These are phyloP conservation scores for Gracilaria gracilis DNA, from an alignment of 23 red algal species.

Conservation along the genomic window DNA sequence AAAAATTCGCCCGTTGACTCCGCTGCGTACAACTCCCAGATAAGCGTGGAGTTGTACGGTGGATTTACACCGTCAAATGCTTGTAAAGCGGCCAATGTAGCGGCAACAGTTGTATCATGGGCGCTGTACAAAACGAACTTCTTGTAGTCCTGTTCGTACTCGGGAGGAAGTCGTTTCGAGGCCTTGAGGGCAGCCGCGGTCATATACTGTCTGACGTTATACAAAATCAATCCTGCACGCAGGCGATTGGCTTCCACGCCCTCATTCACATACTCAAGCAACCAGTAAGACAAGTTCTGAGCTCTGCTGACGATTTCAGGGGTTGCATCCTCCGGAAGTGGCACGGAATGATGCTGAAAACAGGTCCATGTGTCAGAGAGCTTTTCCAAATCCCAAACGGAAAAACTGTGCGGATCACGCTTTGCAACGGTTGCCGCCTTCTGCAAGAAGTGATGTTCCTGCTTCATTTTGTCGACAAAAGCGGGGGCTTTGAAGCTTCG, in stretches of 20 bases:
- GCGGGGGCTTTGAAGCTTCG: background rate
- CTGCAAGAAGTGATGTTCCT: conserved; percentile 46
- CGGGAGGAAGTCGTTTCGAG: background rate
- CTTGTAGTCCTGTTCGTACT: background rate
- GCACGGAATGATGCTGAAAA: conserved; percentile 60
- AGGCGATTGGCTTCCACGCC: conserved; percentile 47
- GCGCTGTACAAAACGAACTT: conserved; percentile 85
- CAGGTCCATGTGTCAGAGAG: conserved; percentile 76
- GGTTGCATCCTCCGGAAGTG: conserved; percentile 57
- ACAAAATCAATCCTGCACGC: conserved; percentile 55
- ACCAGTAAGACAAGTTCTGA: conserved; percentile 52
- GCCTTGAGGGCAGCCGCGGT: conserved; percentile 24
- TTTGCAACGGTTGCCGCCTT: conserved; percentile 23
- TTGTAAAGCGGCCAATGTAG: conserved; percentile 69
- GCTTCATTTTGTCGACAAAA: conserved; percentile 8
- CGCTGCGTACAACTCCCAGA: conserved; percentile 78
- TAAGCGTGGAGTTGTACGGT: conserved; percentile 93
- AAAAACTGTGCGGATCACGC: conserved; percentile 12
- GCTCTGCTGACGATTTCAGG: conserved; percentile 43
- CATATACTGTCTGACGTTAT: conserved; percentile 43
- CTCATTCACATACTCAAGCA: conserved; percentile 41
- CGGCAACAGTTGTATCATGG: conserved; percentile 91
- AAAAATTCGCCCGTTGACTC: background rate
- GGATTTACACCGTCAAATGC: conserved; percentile 72
- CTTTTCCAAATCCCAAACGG: conserved; percentile 45